Conservation (phyloP, 2,329 filamentous ascomycete species). For the Triangularia verruculosa region DNA sequence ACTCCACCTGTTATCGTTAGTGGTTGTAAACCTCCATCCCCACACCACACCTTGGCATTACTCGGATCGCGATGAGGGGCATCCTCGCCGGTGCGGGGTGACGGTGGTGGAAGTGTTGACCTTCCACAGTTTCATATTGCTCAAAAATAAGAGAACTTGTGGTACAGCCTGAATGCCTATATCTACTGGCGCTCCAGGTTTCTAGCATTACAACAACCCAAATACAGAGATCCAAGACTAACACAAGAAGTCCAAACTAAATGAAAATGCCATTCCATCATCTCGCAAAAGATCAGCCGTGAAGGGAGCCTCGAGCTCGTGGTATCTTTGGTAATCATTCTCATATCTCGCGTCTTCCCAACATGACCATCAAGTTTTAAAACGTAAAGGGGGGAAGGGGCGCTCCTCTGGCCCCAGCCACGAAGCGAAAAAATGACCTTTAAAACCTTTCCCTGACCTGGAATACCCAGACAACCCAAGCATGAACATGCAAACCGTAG, state of each 20-base stretch:
- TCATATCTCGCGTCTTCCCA: not conserved
- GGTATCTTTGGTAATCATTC: conserved; percentile 6
- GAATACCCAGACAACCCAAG: not conserved
- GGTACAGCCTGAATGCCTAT: not conserved
- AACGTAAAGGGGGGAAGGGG: not conserved
- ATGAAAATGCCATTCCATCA: not conserved
- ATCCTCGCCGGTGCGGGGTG: not conserved
- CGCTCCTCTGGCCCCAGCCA: not conserved
- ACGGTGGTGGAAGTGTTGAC: not conserved
- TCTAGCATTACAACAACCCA: not conserved
- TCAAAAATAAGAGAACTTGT: no score
- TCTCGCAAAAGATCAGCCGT: not conserved
- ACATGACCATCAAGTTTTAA: not conserved
- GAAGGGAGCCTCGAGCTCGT: conserved; percentile 1
- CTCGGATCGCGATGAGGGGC: not conserved
- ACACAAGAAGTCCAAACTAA: not conserved
- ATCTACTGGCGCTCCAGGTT: not conserved
- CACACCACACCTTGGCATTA: not conserved
- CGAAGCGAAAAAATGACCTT: not conserved
- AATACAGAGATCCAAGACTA: not conserved
- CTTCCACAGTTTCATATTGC: not conserved
- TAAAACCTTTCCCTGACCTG: not conserved
- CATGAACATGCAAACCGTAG: not conserved
- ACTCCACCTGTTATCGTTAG: not conserved
- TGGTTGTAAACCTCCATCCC: not conserved